A percentile compares a stretch with the other conserved stretches of the same genome.
phyloP scores from a whole-genome alignment of 2,329 filamentous ascomycete genomes.

The Aspergillus caelatus region DNA sequence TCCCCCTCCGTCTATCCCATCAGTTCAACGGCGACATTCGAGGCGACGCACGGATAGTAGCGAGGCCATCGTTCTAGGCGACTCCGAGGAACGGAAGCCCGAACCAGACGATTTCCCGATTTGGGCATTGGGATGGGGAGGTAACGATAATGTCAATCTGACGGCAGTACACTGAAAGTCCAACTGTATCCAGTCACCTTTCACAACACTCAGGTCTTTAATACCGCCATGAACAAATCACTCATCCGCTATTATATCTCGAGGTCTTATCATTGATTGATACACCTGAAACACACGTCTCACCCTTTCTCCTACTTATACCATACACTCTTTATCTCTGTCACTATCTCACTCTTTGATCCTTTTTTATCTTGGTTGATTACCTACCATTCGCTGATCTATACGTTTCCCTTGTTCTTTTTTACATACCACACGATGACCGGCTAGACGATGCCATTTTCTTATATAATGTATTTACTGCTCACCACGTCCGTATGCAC shows the following conservation, averaged over 20 bases:
- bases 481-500: neutral
- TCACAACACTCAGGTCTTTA: neutral
- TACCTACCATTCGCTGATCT: neutral
- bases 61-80: conserved; percentile 50
- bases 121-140: conserved; percentile 43
- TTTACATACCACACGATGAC: neutral
- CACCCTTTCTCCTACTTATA: neutral
- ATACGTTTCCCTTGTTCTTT: neutral
- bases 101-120: conserved; percentile 57
- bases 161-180: conserved; percentile 39
- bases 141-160: conserved; percentile 43
- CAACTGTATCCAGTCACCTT: conserved; percentile 1
- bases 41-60: conserved; percentile 47
- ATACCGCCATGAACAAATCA: neutral
- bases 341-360: neutral
- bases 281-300: conserved; percentile 3
- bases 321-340: neutral
- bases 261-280: neutral
- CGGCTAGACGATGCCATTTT: neutral
- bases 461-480: neutral
- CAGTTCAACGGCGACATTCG: conserved; percentile 39
- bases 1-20: conserved; percentile 36
- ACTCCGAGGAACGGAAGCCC: conserved; percentile 49
- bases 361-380: neutral
- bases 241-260: neutral